A percentile compares a stretch with the other conserved stretches of the same genome.
phyloP scores from a whole-genome alignment of 2,329 filamentous ascomycete species.

The Tolypocladium capitatum region DNA sequence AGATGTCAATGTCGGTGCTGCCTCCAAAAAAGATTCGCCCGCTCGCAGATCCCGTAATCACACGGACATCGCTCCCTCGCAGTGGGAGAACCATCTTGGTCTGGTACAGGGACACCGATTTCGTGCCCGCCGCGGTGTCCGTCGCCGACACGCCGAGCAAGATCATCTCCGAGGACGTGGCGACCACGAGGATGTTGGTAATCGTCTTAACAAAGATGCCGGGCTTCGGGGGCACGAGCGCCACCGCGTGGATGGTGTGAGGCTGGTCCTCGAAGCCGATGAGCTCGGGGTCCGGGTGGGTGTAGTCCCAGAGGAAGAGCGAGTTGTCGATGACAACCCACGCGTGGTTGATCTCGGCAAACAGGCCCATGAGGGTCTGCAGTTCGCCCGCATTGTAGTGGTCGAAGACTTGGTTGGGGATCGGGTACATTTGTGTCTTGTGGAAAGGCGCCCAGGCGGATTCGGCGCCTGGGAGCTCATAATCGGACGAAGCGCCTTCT shows the following conservation, averaged over 20 bases:
- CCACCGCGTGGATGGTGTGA: constrained; percentile 82
- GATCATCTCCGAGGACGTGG: constrained; percentile 73
- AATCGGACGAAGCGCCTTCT: constrained; percentile 88
- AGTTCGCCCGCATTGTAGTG: constrained; percentile 83
- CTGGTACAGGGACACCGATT: constrained; percentile 67
- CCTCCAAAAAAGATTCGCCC: constrained; percentile 93
- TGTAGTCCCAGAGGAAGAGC: constrained; percentile 96
- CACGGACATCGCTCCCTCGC: constrained; percentile 61
- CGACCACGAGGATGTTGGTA: constrained; percentile 77
- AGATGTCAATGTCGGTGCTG: constrained; percentile 68
- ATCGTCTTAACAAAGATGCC: constrained; percentile 82
- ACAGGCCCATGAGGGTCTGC: constrained; percentile 86
- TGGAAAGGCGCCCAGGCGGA: constrained; percentile 81
- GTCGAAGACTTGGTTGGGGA: constrained; percentile 84
- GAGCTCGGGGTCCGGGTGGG: constrained; percentile 76
- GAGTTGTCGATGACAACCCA: constrained; percentile 95
- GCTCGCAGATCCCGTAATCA: constrained; percentile 67
- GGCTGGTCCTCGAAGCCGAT: constrained; percentile 85
- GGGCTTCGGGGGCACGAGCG: constrained; percentile 68
- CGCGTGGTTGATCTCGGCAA: constrained; percentile 86
- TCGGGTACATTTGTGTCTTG: constrained; percentile 71
- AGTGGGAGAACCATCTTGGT: constrained; percentile 74
- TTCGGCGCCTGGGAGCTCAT: constrained; percentile 59
- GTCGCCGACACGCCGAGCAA: constrained; percentile 71
- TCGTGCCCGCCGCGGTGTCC: constrained; percentile 53